Percentiles rank a stretch among this genome's conserved stretches.
These are phyloP conservation scores for Pythium aristosporum DNA, from an alignment of 352 stramenopile genomes.

Conservation along the genomic window DNA sequence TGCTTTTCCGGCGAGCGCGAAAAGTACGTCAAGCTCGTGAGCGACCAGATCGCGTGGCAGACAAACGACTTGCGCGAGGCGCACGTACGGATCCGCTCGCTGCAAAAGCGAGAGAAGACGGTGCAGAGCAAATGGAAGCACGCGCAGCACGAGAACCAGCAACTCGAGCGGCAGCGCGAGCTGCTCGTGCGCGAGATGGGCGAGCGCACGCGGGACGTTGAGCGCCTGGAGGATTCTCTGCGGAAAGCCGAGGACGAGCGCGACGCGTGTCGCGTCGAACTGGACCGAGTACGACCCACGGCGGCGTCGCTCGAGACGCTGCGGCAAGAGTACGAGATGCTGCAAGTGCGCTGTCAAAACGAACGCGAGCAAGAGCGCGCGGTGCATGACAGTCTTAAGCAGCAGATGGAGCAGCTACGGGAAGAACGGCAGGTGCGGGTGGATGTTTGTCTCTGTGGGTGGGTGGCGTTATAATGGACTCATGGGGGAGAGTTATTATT, in stretches of 20 bases:
- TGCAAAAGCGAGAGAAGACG: constrained; percentile 39
- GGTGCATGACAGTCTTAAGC: constrained; percentile 23
- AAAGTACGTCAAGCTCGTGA: constrained; percentile 70
- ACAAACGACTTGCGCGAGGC: constrained; percentile 57
- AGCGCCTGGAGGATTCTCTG: constrained; percentile 27
- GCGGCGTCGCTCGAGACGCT: constrained; percentile 37
- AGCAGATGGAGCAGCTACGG: constrained; percentile 35
- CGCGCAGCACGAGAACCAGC: constrained; percentile 40
- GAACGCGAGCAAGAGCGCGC: constrained; percentile 29
- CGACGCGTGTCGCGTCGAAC: constrained; percentile 34
- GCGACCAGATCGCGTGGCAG: constrained; percentile 70
- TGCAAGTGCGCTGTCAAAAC: constrained; percentile 34
- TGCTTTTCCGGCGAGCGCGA: constrained; percentile 68
- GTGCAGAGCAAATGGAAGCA: constrained; percentile 46
- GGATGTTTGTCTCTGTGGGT: neutral
- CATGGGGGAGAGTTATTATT: neutral
- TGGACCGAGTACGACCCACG: constrained; percentile 33
- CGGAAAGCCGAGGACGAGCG: constrained; percentile 35
- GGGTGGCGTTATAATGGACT: too few species aligned
- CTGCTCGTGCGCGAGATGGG: constrained; percentile 41
- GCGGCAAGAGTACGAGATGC: constrained; percentile 37
- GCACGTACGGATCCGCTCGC: constrained; percentile 42
- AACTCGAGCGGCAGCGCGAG: constrained; percentile 44
- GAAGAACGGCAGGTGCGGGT: constrained; percentile 19
- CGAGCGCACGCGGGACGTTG: constrained; percentile 37